Conservation (phyloP, 768 basidiomycete genomes). For the Boletellus ananiceps region DNA sequence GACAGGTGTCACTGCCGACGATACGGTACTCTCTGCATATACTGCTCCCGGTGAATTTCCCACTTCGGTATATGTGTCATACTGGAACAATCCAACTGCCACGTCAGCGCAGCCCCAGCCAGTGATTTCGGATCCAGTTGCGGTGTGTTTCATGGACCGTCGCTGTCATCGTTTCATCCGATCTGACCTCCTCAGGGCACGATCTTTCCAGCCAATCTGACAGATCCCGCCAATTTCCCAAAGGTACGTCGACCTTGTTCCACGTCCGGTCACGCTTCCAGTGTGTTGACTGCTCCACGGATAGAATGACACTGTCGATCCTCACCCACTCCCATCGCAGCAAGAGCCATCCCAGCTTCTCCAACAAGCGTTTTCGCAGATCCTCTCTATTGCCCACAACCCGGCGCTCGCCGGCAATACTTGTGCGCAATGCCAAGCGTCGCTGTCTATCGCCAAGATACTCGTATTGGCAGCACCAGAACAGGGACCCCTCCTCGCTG, state of each 20-base stretch:
- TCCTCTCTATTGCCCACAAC: slow-evolving; percentile 36
- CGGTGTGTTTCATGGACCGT: slow-evolving; percentile 35
- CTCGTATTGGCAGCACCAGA: slow-evolving; percentile 40
- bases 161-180: not conserved
- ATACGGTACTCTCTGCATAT: slow-evolving; percentile 36
- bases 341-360: slow-evolving; percentile 34
- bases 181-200: slow-evolving; percentile 37
- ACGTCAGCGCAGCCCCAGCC: slow-evolving; percentile 69
- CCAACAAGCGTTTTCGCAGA: slow-evolving; percentile 36
- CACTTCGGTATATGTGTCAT: slow-evolving; percentile 52
- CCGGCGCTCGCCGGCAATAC: slow-evolving; percentile 34
- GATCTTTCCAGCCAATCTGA: slow-evolving; percentile 54
- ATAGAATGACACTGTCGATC: slow-evolving; percentile 42
- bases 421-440: slow-evolving; percentile 39
- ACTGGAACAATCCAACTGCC: slow-evolving; percentile 66
- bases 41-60: slow-evolving; percentile 61
- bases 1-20: slow-evolving; percentile 6
- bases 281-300: not conserved
- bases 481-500: slow-evolving; percentile 37
- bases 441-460: slow-evolving; percentile 39
- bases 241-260: slow-evolving; percentile 23
- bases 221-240: slow-evolving; percentile 58
- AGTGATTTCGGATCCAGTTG: slow-evolving; percentile 63
- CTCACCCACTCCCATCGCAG: slow-evolving; percentile 39
- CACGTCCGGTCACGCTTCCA: not conserved